Percentiles rank a stretch among this genome's conserved stretches.
phyloP scores from a whole-genome alignment of 2,329 filamentous ascomycete species.

The Phaeosphaeriaceae sp. region DNA sequence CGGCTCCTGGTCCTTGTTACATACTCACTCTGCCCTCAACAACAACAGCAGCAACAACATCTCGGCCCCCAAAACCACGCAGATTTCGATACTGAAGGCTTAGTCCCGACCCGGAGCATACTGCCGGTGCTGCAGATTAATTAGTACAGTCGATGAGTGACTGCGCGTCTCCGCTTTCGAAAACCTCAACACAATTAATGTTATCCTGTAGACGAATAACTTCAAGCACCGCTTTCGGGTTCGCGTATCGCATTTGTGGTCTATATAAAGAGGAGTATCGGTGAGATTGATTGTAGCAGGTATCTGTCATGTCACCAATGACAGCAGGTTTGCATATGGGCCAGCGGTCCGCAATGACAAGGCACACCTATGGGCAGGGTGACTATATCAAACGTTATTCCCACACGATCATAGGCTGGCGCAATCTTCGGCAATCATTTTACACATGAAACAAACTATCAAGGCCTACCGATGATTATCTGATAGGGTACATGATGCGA shows the following conservation, averaged over 20 bases:
- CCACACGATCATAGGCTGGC: neutral
- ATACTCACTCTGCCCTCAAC: neutral
- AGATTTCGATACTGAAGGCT: neutral
- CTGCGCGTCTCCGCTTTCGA: too few species aligned
- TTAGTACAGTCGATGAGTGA: neutral
- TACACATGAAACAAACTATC: neutral
- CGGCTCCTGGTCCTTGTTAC: too few species aligned
- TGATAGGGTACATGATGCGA: neutral
- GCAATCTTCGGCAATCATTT: neutral
- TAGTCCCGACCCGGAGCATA: too few species aligned
- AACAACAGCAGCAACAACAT: conserved; percentile 2
- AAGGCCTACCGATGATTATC: neutral
- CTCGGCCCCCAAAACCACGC: neutral
- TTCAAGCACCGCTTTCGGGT: neutral
- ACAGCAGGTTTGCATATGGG: neutral
- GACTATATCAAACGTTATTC: neutral
- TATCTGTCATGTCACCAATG: neutral
- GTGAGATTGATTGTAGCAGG: neutral
- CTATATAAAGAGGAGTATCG: neutral
- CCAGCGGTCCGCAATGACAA: neutral
- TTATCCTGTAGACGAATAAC: too few species aligned
- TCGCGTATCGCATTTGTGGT: neutral
- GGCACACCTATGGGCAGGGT: neutral
- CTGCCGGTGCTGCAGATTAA: neutral
- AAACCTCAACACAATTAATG: too few species aligned